Evolutionary conservation across 108 stramenopile genomes (phyloP), one percentile per base, ranked within the genome.

Genomic region (Discostella stelligeroides): DNA sequence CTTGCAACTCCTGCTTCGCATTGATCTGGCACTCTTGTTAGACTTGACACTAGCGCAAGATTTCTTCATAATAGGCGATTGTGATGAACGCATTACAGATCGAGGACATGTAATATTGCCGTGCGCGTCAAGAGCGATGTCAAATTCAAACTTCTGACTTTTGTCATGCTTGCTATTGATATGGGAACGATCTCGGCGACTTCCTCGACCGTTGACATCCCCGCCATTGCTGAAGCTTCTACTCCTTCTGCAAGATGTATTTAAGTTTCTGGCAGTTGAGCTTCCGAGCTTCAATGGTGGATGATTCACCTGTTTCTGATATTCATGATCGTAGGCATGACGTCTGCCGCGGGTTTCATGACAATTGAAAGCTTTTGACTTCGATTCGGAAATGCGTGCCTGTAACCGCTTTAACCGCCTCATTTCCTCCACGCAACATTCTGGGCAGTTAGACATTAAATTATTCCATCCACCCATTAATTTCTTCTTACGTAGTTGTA

Each of bases 131-230:
- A 79, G 34, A 10, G 78, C 70, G 5, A 80, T 58, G 20, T 68
- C 79, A 29, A 80, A 80, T 69, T 80, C 79, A 45, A 80, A 80
- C 28, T n/a, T n/a, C n/a, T n/a, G n/a, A n/a, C n/a, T n/a, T n/a
- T n/a, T n/a, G n/a, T n/a, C n/a, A n/a, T n/a, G n/a, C n/a, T n/a
- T n/a, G n/a, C n/a, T n/a, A n/a, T n/a, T n/a, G n/a, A n/a, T n/a
- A n/a, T n/a, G n/a, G n/a, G n/a, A n/a, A n/a, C n/a, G n/a, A n/a
- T n/a, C 34, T 58, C 20, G n/a, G n/a, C n/a, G n/a, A n/a, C 20
- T n/a, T n/a, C n/a, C n/a, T n/a, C n/a, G n/a, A n/a, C n/a, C n/a
- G n/a, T n/a, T n/a, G n/a, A n/a, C n/a, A n/a, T n/a, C n/a, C n/a
- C n/a, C n/a, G n/a, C n/a, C n/a, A n/a, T n/a, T n/a, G n/a, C n/a